Base-by-base conservation (phyloP, 2,329 filamentous ascomycete species). In the Talaromyces rugulosus region DNA sequence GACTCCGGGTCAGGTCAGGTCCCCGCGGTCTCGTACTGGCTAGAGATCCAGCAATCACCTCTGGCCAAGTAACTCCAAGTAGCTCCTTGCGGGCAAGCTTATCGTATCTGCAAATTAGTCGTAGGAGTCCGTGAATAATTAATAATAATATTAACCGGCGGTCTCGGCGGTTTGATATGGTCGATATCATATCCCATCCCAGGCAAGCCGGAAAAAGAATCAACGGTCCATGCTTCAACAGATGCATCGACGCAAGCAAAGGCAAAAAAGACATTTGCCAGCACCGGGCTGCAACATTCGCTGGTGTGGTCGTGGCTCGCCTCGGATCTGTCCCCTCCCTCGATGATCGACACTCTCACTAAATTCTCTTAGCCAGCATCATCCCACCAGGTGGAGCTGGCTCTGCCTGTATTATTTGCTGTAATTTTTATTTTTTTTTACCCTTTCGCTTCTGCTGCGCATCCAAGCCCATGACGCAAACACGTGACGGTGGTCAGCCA, bases 381-480 rank as follows among this genome's bases (percentile, higher is more conserved):
- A 53, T 59, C 57, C 58, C 31, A 60, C 33, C 58, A 53, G 47
- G 58, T 60, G 58, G 58, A 60, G 47, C 34, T 54, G 50, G 42
- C 18, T 53, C 31, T 54, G 61, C 42, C 23, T 58, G 40, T 52
- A n/a, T 30, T 28, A 31, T 30, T 53, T 30, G 50, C 30, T 31
- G 50, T 31, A 53, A 53, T 31, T 28, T 52, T 68, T 14, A 27
- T n/a, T 40, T 64, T 63, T 57, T 63, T 18, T 27, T 2, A 3
- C 4, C 44, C 44, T 12, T 4, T 14, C 2, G 5, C 44, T 68
- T 63, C 66, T 67, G 66, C 66, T 68, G 56, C 54, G 64, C 63
- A 68, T 62, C 64, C 67, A 68, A 69, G 67, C 68, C 67, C 68
- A 72, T 74, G 71, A 73, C 70, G 71, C 70, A 71, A 67, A 67